Evolutionary conservation across 129 eudicot genomes (phyloP).

Genomic region (Helianthus tuberosus): DNA sequence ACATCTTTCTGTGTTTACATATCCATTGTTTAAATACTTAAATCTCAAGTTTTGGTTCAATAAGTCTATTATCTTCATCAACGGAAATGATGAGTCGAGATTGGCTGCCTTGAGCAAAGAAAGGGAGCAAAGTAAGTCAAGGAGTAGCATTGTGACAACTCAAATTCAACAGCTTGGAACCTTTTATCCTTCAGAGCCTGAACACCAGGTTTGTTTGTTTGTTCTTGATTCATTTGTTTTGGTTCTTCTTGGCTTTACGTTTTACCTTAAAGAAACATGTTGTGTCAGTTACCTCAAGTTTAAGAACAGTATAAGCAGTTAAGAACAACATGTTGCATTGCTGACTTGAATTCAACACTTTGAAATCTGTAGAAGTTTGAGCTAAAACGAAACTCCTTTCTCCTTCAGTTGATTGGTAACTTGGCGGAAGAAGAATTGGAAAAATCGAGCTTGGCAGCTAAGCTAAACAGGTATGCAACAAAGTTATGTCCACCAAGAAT

Average conservation of each 20-base stretch:
- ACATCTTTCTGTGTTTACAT: background rate
- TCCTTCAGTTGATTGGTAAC: slow-evolving; percentile 91
- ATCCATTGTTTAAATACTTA: background rate
- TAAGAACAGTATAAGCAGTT: slow-evolving; percentile 4
- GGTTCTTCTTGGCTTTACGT: background rate
- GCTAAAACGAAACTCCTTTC: slow-evolving; percentile 80
- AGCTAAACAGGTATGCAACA: slow-evolving; percentile 87
- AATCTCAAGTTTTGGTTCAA: slow-evolving; percentile 12
- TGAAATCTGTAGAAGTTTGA: slow-evolving; percentile 77
- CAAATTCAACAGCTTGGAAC: slow-evolving; percentile 76
- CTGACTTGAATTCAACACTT: background rate
- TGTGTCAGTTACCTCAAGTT: background rate
- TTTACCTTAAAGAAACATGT: slow-evolving; percentile 2
- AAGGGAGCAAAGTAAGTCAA: slow-evolving; percentile 81
- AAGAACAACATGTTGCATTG: background rate
- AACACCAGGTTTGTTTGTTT: slow-evolving; percentile 86
- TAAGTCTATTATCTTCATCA: slow-evolving; percentile 90
- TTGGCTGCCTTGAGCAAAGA: slow-evolving; percentile 86
- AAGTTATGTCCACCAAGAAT: slow-evolving; percentile 78
- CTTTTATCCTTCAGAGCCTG: slow-evolving; percentile 89
- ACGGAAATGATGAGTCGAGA: slow-evolving; percentile 90
- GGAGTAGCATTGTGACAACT: slow-evolving; percentile 82
- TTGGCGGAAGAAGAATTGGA: slow-evolving; percentile 86
- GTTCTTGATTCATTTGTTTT: background rate
- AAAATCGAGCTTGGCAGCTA: slow-evolving; percentile 75